Base-by-base conservation (phyloP, 441 rosid species). In the Syzygium syzygioides region DNA sequence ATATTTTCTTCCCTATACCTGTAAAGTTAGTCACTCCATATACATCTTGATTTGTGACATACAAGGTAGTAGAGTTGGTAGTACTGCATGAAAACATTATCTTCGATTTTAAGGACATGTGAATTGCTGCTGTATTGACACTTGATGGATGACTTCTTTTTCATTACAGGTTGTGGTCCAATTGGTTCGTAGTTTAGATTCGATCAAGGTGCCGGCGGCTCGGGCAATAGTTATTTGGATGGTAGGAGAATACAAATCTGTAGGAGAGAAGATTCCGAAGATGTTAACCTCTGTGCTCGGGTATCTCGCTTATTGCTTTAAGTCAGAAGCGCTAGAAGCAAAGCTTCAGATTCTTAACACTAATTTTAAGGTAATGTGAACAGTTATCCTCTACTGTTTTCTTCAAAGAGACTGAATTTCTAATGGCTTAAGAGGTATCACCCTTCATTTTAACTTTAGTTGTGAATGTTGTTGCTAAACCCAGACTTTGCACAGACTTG, bases 181-280 rank as follows among this genome's bases (percentile, higher is more conserved):
- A 93, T 90, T 98, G 92, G 91, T 98, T 87, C 94, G 96, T 90
- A 92, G 93, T 92, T 93, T 98, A 92, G 99, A 98, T 92, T 93
- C 98, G 86, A 91, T 97, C 90, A 96, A 93, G 93, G 95, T 97
- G 88, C 92, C 99, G 86, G 95, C 96, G 87, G 98, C 98, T 86
- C 99, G 99, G 88, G 98, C 96, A 88, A 95, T 94, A 88, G 92
- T 98, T 91, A 93, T 96, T 92, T 98, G 99, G 99, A 95, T 98
- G 97, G 90, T 95, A 88, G 99, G 98, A 85, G 98, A 95, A 88
- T 98, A 97, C 90, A 90, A 94, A 92, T 92, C 95, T 64, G n/a
- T 95, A 91, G 99, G 99, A 88, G 94, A 93, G 87, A 94, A 89
- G 88, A 94, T 98, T 86, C 98, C 98, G 5, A 95, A 91, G 93